Conservation (phyloP, 164 flowering plant genomes). For the Nelumbo lutea region DNA sequence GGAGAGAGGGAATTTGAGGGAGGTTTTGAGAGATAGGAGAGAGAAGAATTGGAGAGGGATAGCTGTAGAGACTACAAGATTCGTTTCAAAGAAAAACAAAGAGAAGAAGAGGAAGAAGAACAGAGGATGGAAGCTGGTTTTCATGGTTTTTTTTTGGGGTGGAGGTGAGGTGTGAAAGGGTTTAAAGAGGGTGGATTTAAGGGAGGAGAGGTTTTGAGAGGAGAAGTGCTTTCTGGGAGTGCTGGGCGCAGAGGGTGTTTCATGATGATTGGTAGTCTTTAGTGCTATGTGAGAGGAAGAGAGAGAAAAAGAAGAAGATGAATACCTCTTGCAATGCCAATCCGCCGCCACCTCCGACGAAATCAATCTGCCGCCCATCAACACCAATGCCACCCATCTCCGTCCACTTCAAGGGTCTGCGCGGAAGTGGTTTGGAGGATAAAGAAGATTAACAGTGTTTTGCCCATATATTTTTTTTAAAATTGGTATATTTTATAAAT, state of each 20-base stretch:
- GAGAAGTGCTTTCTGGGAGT: conserved; percentile 63
- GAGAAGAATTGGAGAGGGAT: conserved; percentile 38
- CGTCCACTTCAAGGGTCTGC: too few relatives aligned
- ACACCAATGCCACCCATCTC: too few relatives aligned
- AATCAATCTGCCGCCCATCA: too few relatives aligned
- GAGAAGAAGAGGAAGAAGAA: conserved; percentile 7
- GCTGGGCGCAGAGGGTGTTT: conserved; percentile 55
- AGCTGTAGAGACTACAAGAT: conserved; percentile 18
- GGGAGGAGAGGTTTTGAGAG: conserved; percentile 43
- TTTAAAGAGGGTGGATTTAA: conserved; percentile 47
- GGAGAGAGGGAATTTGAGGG: conserved; percentile 58
- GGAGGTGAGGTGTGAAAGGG: conserved; percentile 14
- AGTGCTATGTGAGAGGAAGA: conserved; percentile 21
- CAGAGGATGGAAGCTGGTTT: conserved; percentile 13
- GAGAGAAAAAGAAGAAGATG: conserved; percentile 5
- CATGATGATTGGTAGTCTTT: conserved; percentile 55
- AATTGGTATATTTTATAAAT: too few relatives aligned
- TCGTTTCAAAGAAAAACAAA: conserved; percentile 12
- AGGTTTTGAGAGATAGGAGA: conserved; percentile 63
- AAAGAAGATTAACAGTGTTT: too few relatives aligned
- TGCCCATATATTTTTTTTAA: too few relatives aligned
- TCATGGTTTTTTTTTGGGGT: conserved; percentile 39
- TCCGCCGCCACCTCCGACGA: too few relatives aligned
- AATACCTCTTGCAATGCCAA: too few relatives aligned
- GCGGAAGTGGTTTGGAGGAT: too few relatives aligned